Conservation (phyloP, 306 rosid species). For the Cajanus cajan region DNA sequence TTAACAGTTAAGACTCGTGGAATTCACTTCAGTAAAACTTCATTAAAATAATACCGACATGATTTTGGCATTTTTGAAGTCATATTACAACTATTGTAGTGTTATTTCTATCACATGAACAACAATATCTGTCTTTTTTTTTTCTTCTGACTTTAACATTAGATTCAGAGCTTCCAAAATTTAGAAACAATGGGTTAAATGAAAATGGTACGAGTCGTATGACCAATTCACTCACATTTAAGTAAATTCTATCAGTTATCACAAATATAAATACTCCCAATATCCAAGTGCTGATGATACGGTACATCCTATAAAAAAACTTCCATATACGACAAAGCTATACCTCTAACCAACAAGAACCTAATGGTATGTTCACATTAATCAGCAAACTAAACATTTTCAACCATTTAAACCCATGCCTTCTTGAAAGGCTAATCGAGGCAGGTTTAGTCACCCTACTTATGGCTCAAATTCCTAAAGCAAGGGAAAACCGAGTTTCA, state of each 20-base stretch:
- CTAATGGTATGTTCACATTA: not conserved
- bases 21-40: not conserved
- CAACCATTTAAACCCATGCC: constrained; percentile 1
- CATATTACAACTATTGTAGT: not conserved
- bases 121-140: not conserved
- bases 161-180: constrained; percentile 17
- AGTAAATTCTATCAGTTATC: not conserved
- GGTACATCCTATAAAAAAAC: not conserved
- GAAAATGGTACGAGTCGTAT: not conserved
- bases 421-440: constrained; percentile 8
- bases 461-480: not conserved
- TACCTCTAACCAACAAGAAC: constrained; percentile 14
- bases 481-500: not conserved
- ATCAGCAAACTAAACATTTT: not conserved
- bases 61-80: not conserved
- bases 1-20: not conserved
- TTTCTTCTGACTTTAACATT: not conserved
- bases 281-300: not conserved
- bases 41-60: not conserved
- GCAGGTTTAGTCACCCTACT: not conserved
- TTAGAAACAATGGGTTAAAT: not conserved
- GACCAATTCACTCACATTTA: not conserved
- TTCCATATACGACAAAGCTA: not conserved
- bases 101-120: not conserved
- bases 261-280: constrained; percentile 2